A percentile compares a stretch with the other conserved stretches of the same genome.
These are phyloP conservation scores for Fonsecaea multimorphosa DNA, from an alignment of 2,329 filamentous ascomycete genomes.

Conservation along the genomic window DNA sequence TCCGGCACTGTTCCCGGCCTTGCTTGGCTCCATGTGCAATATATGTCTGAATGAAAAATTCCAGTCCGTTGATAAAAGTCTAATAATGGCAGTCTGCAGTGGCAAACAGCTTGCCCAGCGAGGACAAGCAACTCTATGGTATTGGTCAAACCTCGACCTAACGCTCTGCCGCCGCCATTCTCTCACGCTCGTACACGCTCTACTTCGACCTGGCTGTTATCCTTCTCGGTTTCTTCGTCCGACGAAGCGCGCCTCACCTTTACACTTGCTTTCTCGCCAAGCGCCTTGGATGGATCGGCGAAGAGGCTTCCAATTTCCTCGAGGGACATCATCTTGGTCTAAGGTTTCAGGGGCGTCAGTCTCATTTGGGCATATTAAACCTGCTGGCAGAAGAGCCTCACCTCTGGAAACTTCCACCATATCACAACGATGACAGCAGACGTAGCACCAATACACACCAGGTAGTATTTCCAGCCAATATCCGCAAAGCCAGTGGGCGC, in stretches of 20 bases:
- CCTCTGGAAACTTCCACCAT: conserved; percentile 37
- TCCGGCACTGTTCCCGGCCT: no score
- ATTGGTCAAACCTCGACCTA: no score
- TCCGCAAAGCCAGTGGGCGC: conserved; percentile 45
- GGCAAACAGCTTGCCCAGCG: no score
- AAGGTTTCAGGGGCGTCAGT: neutral
- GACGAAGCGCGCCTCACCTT: neutral
- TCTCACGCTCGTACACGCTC: neutral
- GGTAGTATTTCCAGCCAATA: conserved; percentile 44
- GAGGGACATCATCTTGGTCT: conserved; percentile 10
- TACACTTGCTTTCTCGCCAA: neutral
- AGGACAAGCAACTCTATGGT: no score
- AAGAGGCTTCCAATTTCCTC: conserved; percentile 3
- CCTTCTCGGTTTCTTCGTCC: neutral
- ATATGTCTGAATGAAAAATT: no score
- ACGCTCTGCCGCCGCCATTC: neutral
- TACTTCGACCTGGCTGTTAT: neutral
- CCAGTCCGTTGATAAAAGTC: no score
- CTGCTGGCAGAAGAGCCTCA: neutral
- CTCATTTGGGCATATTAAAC: neutral
- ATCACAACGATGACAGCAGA: conserved; percentile 12
- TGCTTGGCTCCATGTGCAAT: no score
- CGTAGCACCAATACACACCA: conserved; percentile 34
- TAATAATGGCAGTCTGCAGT: no score
- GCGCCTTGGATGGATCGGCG: neutral